phyloP scores from a whole-genome alignment of 768 basidiomycete genomes.

The Mycena vulgaris region DNA sequence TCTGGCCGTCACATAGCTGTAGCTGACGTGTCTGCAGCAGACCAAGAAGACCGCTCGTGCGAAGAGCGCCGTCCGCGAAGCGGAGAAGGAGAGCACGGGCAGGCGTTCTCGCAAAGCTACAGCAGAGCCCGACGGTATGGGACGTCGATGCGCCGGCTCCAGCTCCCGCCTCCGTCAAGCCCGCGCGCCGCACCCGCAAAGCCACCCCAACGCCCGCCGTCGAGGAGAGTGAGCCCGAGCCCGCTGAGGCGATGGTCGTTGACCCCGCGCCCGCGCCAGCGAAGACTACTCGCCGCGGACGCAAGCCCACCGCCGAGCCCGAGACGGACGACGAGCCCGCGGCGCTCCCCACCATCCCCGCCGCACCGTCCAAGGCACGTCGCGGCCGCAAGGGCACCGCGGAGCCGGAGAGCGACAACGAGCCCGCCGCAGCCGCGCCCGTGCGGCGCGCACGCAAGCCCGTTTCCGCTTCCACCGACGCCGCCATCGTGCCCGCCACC shows the following conservation, averaged over 20 bases:
- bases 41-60: neutral
- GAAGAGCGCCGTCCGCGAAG: neutral
- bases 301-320: constrained; percentile 16
- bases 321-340: constrained; percentile 31
- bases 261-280: constrained; percentile 3
- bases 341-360: constrained; percentile 30
- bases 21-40: neutral
- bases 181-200: neutral
- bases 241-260: constrained; percentile 25
- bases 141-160: constrained; percentile 19
- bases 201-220: no score
- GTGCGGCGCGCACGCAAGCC: constrained; percentile 33
- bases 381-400: constrained; percentile 29
- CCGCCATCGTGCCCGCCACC: constrained; percentile 11
- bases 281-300: constrained; percentile 19
- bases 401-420: constrained; percentile 34
- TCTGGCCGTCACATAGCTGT: neutral
- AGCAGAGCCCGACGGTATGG: constrained; percentile 25
- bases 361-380: constrained; percentile 32
- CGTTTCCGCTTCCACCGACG: neutral
- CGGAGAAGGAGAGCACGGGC: neutral
- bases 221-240: neutral
- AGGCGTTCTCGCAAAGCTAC: constrained; percentile 5
- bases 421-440: neutral
- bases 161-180: neutral